Evolutionary conservation across 768 basidiomycete genomes (phyloP), one percentile per base, ranked within the genome.

Genomic region (Lanmaoa rubissima): DNA sequence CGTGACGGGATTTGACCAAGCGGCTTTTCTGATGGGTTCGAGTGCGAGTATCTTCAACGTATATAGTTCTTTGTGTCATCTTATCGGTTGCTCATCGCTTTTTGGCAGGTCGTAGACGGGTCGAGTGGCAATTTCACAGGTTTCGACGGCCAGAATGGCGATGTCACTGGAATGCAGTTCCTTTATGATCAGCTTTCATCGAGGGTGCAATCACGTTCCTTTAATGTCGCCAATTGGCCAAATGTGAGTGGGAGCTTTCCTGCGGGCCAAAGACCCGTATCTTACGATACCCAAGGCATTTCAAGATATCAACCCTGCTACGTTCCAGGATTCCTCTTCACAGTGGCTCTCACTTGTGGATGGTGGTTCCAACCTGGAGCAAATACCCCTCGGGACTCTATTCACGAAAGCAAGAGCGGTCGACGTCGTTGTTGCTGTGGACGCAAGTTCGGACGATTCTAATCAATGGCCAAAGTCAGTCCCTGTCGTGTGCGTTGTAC

Each of bases 371-470:
- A 89, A 90, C 63, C 69, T 71, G 11, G 87, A 90, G 63, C 86
- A 88, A 64, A 67, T 90, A 8, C 92, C 92, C 0, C 75, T 88
- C 26, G 84, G 82, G 19, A 86, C 87, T 1, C 72, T 92, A 28
- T 79, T 94, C 52, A 84, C 91, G 28, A 86, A 82, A 47, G 79
- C 81, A 1, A 80, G 93, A 48, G 77, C 68, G 0, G 63, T 94
- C 41, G 92, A 95, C 64, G 82, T 88, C 5, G 82, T 94, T 61
- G 76, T 95, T 16, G 88, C 87, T 0, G 73, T 91, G 19, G 92
- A 94, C 64, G 81, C 80, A 24, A 81, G 82, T 60, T 74, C 82
- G 1, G 86, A 89, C 60, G 78, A 80, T 53, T n/a, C 50, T 0
- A 76, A 83, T 49, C 77, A 71, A 54, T 94, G 85, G 82, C 85